phyloP scores from a whole-genome alignment of 2,329 filamentous ascomycete species.

The Fusarium nisikadoi region DNA sequence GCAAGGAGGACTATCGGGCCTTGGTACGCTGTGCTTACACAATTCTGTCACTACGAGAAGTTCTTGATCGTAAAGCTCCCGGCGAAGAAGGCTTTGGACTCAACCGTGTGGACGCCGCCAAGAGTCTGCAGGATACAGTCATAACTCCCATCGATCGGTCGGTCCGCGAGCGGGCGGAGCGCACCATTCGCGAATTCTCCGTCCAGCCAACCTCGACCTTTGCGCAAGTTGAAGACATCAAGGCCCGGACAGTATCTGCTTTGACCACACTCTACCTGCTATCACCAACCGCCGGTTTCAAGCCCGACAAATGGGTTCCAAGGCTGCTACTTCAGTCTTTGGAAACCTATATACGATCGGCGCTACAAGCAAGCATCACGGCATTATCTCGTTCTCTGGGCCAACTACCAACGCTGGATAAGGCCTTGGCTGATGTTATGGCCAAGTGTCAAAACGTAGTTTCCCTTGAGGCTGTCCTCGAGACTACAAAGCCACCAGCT shows the following conservation, averaged over 20 bases:
- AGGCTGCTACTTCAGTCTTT: conserved; percentile 79
- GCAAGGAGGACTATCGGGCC: conserved; percentile 78
- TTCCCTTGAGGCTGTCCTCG: conserved; percentile 83
- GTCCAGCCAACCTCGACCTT: conserved; percentile 69
- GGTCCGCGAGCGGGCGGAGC: conserved; percentile 78
- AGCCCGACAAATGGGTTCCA: conserved; percentile 70
- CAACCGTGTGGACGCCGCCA: conserved; percentile 77
- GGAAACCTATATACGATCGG: conserved; percentile 83
- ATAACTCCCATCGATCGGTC: conserved; percentile 77
- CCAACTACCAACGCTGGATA: conserved; percentile 83
- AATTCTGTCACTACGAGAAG: conserved; percentile 77
- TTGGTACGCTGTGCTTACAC: conserved; percentile 86
- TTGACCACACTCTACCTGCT: conserved; percentile 82
- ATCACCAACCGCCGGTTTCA: conserved; percentile 70
- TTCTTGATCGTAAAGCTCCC: conserved; percentile 73
- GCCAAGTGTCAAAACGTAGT: conserved; percentile 90
- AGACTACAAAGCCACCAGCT: conserved; percentile 70
- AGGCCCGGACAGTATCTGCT: conserved; percentile 77
- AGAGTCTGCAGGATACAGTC: conserved; percentile 74
- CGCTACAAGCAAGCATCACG: conserved; percentile 81
- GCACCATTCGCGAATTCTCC: conserved; percentile 85
- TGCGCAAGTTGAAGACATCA: conserved; percentile 77
- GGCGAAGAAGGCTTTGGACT: conserved; percentile 82
- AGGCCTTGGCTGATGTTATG: conserved; percentile 83
- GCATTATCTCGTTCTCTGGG: conserved; percentile 79